These are phyloP conservation scores for Blastomyces emzantsi DNA, from an alignment of 2,329 filamentous ascomycete species.

Conservation along the genomic window DNA sequence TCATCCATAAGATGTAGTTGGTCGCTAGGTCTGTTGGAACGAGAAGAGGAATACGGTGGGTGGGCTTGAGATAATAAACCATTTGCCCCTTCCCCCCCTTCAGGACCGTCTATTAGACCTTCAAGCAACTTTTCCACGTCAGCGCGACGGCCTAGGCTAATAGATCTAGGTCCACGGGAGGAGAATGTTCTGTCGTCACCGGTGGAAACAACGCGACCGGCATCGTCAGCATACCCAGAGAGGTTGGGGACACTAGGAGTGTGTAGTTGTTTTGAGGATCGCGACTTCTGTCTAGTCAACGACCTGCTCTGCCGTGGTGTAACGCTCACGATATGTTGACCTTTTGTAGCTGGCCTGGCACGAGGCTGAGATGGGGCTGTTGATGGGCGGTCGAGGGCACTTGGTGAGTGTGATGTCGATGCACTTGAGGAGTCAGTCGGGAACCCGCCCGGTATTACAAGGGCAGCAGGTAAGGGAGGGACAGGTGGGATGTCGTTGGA, in stretches of 20 bases:
- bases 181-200: not conserved
- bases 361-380: constrained; percentile 15
- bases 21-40: not conserved
- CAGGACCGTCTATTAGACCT: constrained; percentile 26
- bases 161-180: constrained; percentile 12
- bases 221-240: not conserved
- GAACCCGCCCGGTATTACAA: constrained; percentile 36
- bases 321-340: constrained; percentile 6
- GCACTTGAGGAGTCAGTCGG: constrained; percentile 28
- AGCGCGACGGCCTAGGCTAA: constrained; percentile 18
- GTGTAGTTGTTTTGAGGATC: not conserved
- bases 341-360: constrained; percentile 9
- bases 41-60: not conserved
- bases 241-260: not conserved
- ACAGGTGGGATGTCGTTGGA: constrained; percentile 38
- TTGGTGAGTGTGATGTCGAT: constrained; percentile 22
- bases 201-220: not conserved
- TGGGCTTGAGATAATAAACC: not conserved
- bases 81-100: constrained; percentile 10
- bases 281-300: constrained; percentile 26
- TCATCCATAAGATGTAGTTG: not conserved
- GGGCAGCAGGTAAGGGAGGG: constrained; percentile 36
- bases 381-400: constrained; percentile 19
- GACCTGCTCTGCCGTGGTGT: constrained; percentile 20
- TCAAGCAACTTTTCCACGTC: constrained; percentile 32